A percentile compares a stretch with the other conserved stretches of the same genome.
These are phyloP conservation scores for Starmerella apis DNA, from an alignment of 805 yeast genomes.

Conservation along the genomic window DNA sequence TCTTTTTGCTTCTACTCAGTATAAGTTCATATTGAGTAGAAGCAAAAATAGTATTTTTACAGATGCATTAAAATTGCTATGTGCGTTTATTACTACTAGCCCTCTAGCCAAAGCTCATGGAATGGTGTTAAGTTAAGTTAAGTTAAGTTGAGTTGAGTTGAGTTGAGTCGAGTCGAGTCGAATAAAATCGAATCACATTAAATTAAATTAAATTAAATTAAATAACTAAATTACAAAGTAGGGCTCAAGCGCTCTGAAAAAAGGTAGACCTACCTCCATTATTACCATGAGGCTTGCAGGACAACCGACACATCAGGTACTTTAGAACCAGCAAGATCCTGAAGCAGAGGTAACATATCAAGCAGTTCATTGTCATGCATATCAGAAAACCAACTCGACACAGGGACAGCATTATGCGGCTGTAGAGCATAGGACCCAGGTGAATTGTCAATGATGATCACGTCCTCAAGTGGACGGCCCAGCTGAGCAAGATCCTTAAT, in stretches of 20 bases:
- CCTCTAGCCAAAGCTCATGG: too few species aligned
- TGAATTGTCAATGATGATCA: slow-evolving; percentile 89
- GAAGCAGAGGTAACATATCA: slow-evolving; percentile 82
- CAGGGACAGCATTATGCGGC: slow-evolving; percentile 95
- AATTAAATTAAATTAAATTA: neutral
- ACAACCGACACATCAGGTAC: slow-evolving; percentile 82
- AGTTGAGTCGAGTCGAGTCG: too few species aligned
- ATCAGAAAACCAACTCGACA: slow-evolving; percentile 96
- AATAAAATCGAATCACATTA: too few species aligned
- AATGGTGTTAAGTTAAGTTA: too few species aligned
- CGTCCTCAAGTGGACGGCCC: slow-evolving; percentile 79
- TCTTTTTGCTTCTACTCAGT: too few species aligned
- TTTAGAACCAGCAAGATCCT: slow-evolving; percentile 60
- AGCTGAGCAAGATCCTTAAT: slow-evolving; percentile 88
- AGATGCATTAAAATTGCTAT: too few species aligned
- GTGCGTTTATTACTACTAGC: too few species aligned
- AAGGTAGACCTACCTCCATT: neutral
- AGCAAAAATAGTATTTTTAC: too few species aligned
- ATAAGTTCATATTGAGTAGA: too few species aligned
- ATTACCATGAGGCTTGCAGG: slow-evolving; percentile 31
- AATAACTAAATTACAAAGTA: neutral
- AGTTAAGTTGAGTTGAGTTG: too few species aligned
- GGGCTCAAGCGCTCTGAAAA: too few species aligned
- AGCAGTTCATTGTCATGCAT: slow-evolving; percentile 90
- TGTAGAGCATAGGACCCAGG: slow-evolving; percentile 98